These are phyloP conservation scores for Pezicula neosporulosa DNA, from an alignment of 2,329 filamentous ascomycete genomes.

Conservation along the genomic window DNA sequence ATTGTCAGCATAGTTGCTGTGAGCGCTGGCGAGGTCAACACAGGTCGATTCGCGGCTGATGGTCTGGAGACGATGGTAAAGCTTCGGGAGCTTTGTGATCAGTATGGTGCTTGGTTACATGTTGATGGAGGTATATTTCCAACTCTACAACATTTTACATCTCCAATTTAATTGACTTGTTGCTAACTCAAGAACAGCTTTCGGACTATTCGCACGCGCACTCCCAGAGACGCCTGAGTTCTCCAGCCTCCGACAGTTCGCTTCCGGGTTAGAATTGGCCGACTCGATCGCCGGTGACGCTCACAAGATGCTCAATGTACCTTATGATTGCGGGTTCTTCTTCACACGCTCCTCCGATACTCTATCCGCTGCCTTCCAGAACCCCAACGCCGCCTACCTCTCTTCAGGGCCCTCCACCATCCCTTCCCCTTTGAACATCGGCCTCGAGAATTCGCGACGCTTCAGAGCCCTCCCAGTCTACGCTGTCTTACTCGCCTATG, in stretches of 20 bases:
- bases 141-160: not conserved
- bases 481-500: conserved; percentile 72
- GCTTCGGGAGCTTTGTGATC: conserved; percentile 68
- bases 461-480: conserved; percentile 92
- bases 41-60: conserved; percentile 70
- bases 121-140: conserved; percentile 66
- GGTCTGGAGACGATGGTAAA: conserved; percentile 40
- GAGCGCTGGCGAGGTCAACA: conserved; percentile 90
- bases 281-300: conserved; percentile 85
- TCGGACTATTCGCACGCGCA: conserved; percentile 75
- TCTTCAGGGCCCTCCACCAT: conserved; percentile 44
- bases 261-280: conserved; percentile 70
- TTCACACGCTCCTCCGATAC: conserved; percentile 62
- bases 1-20: conserved; percentile 73
- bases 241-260: conserved; percentile 42
- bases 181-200: conserved; percentile 47
- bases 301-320: conserved; percentile 92
- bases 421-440: conserved; percentile 81
- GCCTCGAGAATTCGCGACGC: conserved; percentile 85
- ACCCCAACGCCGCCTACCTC: conserved; percentile 84
- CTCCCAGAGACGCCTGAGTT: conserved; percentile 59
- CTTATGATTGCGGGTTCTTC: conserved; percentile 92
- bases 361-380: conserved; percentile 67
- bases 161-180: no score
- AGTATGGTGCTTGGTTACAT: conserved; percentile 80